These are phyloP conservation scores for Acorus calamus DNA, from an alignment of 106 monocot species.

Conservation along the genomic window DNA sequence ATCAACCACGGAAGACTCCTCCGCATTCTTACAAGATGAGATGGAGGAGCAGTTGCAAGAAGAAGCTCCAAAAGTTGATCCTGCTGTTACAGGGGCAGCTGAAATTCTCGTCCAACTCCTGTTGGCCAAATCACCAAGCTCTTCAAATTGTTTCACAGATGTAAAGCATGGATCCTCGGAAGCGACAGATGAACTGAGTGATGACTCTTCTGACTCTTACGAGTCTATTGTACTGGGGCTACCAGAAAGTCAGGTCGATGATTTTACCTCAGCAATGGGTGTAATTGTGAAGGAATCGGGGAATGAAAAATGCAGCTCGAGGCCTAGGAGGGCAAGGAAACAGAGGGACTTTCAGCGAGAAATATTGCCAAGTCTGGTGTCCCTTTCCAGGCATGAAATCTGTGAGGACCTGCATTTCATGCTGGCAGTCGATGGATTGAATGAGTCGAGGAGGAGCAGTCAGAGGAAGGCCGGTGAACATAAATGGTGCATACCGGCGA, in stretches of 20 bases:
- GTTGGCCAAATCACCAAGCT: conserved; percentile 1
- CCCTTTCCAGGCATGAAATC: conserved; percentile 77
- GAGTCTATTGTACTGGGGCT: conserved; percentile 40
- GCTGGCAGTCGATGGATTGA: no score
- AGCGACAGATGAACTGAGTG: background rate
- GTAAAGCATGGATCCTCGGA: background rate
- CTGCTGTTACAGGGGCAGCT: conserved; percentile 27
- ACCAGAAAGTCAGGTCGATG: conserved; percentile 32
- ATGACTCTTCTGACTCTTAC: conserved; percentile 55
- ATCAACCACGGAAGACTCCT: no score
- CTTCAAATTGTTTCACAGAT: background rate
- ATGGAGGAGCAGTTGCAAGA: no score
- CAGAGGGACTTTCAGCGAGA: conserved; percentile 73
- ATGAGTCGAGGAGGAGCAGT: no score
- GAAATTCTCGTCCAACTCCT: conserved; percentile 32
- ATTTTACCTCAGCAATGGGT: conserved; percentile 2
- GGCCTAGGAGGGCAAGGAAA: conserved; percentile 47
- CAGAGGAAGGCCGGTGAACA: no score
- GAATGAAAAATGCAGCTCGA: conserved; percentile 16
- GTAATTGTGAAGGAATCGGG: conserved; percentile 4
- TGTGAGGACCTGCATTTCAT: no score
- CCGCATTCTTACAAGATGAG: no score
- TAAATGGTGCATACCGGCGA: no score
- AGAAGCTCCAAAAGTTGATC: conserved; percentile 16
- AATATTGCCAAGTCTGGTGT: conserved; percentile 66